Percentiles rank a stretch among this genome's conserved stretches.
phyloP scores from a whole-genome alignment of 805 yeast genomes.

The Hanseniaspora lachancei region DNA sequence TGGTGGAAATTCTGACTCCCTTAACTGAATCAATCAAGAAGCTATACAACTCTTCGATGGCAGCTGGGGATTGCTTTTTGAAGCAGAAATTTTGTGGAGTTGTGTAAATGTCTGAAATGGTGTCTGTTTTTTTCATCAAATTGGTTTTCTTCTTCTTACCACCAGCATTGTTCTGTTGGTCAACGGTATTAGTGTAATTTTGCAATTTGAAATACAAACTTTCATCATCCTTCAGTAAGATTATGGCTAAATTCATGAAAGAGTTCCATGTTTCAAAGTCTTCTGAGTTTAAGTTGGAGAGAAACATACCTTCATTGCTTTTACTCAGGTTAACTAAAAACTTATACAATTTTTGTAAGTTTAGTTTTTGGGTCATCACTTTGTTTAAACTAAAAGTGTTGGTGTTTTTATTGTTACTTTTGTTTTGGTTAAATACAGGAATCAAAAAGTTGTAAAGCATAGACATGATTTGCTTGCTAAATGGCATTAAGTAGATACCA shows the following conservation, averaged over 20 bases:
- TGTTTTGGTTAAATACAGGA: slow-evolving; percentile 7
- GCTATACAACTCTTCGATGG: neutral
- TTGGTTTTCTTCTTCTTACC: slow-evolving; percentile 7
- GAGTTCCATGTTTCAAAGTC: slow-evolving; percentile 44
- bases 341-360: slow-evolving; percentile 6
- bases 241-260: slow-evolving; percentile 44
- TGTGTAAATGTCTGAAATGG: slow-evolving; percentile 11
- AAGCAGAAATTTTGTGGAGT: slow-evolving; percentile 10
- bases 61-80: neutral
- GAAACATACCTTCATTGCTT: slow-evolving; percentile 15
- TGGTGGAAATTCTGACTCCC: slow-evolving; percentile 5
- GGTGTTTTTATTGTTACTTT: neutral
- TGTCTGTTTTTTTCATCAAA: slow-evolving; percentile 9
- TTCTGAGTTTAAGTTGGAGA: slow-evolving; percentile 18
- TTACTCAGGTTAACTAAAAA: slow-evolving; percentile 10
- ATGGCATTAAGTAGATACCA: slow-evolving; percentile 1
- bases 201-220: slow-evolving; percentile 21
- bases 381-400: slow-evolving; percentile 16
- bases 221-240: slow-evolving; percentile 27
- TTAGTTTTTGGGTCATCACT: slow-evolving; percentile 16
- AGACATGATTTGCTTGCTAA: neutral
- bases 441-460: slow-evolving; percentile 7
- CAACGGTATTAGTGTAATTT: slow-evolving; percentile 15
- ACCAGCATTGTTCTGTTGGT: neutral
- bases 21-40: slow-evolving; percentile 9